Conservation (phyloP, 768 basidiomycete species). For the Suillus occidentalis region DNA sequence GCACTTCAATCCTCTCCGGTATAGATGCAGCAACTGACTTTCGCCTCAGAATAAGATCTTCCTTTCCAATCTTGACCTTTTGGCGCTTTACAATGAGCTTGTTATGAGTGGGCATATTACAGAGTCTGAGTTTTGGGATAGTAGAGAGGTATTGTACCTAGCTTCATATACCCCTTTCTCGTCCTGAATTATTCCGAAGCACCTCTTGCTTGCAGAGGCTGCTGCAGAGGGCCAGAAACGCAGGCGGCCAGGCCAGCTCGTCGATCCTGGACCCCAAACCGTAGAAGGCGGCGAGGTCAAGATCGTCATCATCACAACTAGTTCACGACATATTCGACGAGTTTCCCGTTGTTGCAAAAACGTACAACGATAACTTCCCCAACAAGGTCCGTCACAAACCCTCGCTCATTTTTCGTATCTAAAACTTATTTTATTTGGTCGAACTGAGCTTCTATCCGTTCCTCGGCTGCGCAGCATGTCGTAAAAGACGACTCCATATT, state of each 20-base stretch:
- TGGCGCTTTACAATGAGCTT: slow-evolving; percentile 80
- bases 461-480: slow-evolving; percentile 78
- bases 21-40: slow-evolving; percentile 68
- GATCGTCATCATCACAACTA: slow-evolving; percentile 87
- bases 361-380: slow-evolving; percentile 92
- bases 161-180: slow-evolving; percentile 14
- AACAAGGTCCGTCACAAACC: slow-evolving; percentile 53
- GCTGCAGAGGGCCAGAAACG: slow-evolving; percentile 71
- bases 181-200: slow-evolving; percentile 43
- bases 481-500: slow-evolving; percentile 92
- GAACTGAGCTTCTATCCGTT: slow-evolving; percentile 62
- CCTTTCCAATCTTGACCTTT: slow-evolving; percentile 74
- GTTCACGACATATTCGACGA: slow-evolving; percentile 97
- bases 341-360: slow-evolving; percentile 91
- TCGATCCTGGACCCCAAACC: slow-evolving; percentile 87
- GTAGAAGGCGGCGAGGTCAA: slow-evolving; percentile 85
- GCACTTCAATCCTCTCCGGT: slow-evolving; percentile 54
- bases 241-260: slow-evolving; percentile 83
- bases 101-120: slow-evolving; percentile 84
- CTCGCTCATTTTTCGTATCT: slow-evolving; percentile 11
- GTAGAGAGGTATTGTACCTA: slow-evolving; percentile 68
- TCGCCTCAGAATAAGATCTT: slow-evolving; percentile 75
- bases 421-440: not conserved
- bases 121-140: slow-evolving; percentile 97
- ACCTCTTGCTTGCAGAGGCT: slow-evolving; percentile 73